Conservation (phyloP, 2,329 filamentous ascomycete genomes). For the Ophiostoma sp. region DNA sequence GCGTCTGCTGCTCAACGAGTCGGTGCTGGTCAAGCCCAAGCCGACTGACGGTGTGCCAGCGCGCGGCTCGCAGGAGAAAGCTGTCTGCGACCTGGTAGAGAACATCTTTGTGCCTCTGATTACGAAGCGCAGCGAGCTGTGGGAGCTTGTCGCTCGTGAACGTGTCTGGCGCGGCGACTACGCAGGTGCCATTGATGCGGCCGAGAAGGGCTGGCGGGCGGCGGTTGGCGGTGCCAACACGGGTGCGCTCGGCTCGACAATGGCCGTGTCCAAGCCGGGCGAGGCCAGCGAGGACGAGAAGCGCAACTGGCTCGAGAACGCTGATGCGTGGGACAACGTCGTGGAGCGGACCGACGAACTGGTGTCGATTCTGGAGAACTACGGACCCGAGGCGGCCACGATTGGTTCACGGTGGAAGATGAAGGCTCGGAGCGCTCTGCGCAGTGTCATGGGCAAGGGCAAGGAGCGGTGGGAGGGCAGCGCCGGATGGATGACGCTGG, state of each 20-base stretch:
- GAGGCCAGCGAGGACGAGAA: slow-evolving; percentile 35
- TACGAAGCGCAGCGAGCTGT: slow-evolving; percentile 74
- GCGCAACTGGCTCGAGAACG: slow-evolving; percentile 58
- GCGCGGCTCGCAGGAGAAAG: slow-evolving; percentile 60
- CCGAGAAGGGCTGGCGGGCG: slow-evolving; percentile 88
- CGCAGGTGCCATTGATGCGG: slow-evolving; percentile 71
- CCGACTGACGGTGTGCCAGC: slow-evolving; percentile 44
- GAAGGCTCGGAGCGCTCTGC: slow-evolving; percentile 81
- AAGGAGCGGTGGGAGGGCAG: slow-evolving; percentile 82
- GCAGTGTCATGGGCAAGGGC: slow-evolving; percentile 79
- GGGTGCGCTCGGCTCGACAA: slow-evolving; percentile 45
- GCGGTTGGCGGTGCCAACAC: slow-evolving; percentile 45
- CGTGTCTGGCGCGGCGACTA: slow-evolving; percentile 73
- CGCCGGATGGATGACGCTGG: slow-evolving; percentile 64
- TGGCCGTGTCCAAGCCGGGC: slow-evolving; percentile 37
- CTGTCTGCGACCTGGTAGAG: slow-evolving; percentile 73
- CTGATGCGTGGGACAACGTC: slow-evolving; percentile 67
- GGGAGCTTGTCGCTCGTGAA: slow-evolving; percentile 70
- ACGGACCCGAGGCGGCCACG: slow-evolving; percentile 63
- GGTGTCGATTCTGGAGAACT: slow-evolving; percentile 79
- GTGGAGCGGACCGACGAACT: slow-evolving; percentile 78
- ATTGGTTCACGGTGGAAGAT: slow-evolving; percentile 83
- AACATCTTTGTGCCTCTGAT: slow-evolving; percentile 77
- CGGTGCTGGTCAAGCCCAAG: slow-evolving; percentile 50
- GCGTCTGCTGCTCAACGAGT: slow-evolving; percentile 68